Base-by-base conservation (phyloP, 805 yeast genomes). In the Kluyveromyces aestuarii region DNA sequence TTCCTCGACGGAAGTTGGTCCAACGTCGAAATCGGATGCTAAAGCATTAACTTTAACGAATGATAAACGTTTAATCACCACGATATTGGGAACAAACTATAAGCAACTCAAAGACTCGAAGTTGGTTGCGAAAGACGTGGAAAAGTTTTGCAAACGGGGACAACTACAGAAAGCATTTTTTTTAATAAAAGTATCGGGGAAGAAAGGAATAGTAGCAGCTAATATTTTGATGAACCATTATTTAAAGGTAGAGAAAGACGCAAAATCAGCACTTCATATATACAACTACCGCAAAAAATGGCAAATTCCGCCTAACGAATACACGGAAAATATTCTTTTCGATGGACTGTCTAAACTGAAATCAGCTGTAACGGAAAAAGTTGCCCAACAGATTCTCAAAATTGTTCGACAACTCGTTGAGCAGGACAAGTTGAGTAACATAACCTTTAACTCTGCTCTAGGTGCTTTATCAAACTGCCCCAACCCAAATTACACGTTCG, bases 221-320 rank as follows among this genome's bases (percentile, higher is more conserved):
- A 85, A 86, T 53, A 71, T 75, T n/a, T 70, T 85, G 0, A 60
- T 80, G 57, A 72, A 75, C 50, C 73, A 79, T 69, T 68, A 73
- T 40, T 63, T 82, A 4, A 61, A 61, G 8, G 57, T 58, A 0
- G 55, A 68, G 8, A 71, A 74, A 2, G 72, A 73, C 19, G 60
- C 73, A 0, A 72, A 73, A 41, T 71, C 69, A 8, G 84, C 84
- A 0, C 48, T 82, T 25, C 76, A 76, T 39, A 54, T 77, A 17
- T 72, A 73, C 50, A 72, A 73, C 45, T 73, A 76, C 65, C 68
- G 87, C 45, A 81, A 79, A 55, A 83, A 81, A 59, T 76, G 86
- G 81, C 76, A 75, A 1, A 72, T 80, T 11, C 73, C 75, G 2
- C 67, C 73, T 6, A 77, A 81, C 54, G 75, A 77, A 25, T 69